Evolutionary conservation across 2,329 filamentous ascomycete species (phyloP), one percentile per base, ranked within the genome.

Genomic region (Dactylellina haptotyla): DNA sequence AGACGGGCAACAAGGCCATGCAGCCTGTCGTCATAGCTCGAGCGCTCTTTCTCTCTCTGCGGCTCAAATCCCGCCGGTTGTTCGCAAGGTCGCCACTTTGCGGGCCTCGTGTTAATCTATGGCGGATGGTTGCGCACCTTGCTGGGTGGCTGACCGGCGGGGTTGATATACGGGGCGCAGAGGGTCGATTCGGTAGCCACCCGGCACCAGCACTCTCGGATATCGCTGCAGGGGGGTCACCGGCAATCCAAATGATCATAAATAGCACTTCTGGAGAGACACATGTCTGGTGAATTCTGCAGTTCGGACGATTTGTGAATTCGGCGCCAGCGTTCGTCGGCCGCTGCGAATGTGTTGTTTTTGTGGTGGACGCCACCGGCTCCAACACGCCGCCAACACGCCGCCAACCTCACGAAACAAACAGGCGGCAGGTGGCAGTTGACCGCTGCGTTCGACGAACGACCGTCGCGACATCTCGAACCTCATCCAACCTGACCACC

Each of bases 1-100:
- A n/a, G n/a, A n/a, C n/a, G n/a, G n/a, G n/a, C n/a, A n/a, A n/a
- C n/a, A n/a, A n/a, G n/a, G n/a, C n/a, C n/a, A n/a, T n/a, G 58
- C 58, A 63, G 46, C 5, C 58, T 63, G 58, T 63, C 58, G 58
- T 63, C 58, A 63, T 63, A 12, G 45, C 14, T 43, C 51, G 16
- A 46, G n/a, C 18, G 16, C 12, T 20, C 14, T 34, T 34, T 26
- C 20, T 4, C 20, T 8, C 20, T 23, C 16, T n/a, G 48, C 48
- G 25, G 41, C 41, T 46, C 23, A 46, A 46, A 46, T n/a, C 18
- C 2, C 18, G 14, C n/a, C n/a, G n/a, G n/a, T n/a, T n/a, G n/a
- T n/a, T n/a, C n/a, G n/a, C n/a, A n/a, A n/a, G n/a, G n/a, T n/a
- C n/a, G n/a, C n/a, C n/a, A n/a, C n/a, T n/a, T n/a, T n/a, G n/a